Evolutionary conservation across 306 rosid genomes (phyloP), one percentile per base, ranked within the genome.

Genomic region (Prosopis cineraria): DNA sequence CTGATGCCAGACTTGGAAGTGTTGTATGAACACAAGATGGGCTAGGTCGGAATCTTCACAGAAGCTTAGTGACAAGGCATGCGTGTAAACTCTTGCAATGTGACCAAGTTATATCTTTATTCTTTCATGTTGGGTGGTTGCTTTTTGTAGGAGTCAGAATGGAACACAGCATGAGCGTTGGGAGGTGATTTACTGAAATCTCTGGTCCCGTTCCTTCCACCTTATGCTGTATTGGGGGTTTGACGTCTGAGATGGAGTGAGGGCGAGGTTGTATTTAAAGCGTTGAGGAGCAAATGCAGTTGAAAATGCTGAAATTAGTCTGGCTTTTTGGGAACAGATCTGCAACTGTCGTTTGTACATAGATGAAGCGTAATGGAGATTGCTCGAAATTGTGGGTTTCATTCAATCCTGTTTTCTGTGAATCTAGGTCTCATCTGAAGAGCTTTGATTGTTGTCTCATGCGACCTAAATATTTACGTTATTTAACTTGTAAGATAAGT

Each of bases 21-120:
- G 82, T 78, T 56, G 78, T 82, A 78, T 81, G 80, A 79, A 68
- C 84, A 70, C 82, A 83, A 84, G 85, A 79, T 56, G 91, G 84
- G 86, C 84, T 80, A 87, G 91, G 88, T 86, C 87, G 84, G 95
- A 85, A 73, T 79, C 83, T 82, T 30, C 82, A 81, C 79, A 31
- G 80, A 79, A 79, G 84, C 82, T 82, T 82, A 79, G 64, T 70
- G 68, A 81, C 70, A 68, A 89, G 88, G 79, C 91, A 79, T 80
- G 88, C 66, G 43, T 74, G 47, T 78, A 65, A 60, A 68, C 67
- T 36, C 68, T 19, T 67, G 33, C 53, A 31, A 53, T 69, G 67
- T 43, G 76, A 68, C 78, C 84, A 76, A 80, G 86, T 73, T 37
- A 79, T 88, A 71, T 88, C 84, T 85, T 92, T 84, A 88, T 86